These are phyloP conservation scores for Cryptococcus sp. DNA, from an alignment of 1,284 basidiomycete genomes.

Conservation along the genomic window DNA sequence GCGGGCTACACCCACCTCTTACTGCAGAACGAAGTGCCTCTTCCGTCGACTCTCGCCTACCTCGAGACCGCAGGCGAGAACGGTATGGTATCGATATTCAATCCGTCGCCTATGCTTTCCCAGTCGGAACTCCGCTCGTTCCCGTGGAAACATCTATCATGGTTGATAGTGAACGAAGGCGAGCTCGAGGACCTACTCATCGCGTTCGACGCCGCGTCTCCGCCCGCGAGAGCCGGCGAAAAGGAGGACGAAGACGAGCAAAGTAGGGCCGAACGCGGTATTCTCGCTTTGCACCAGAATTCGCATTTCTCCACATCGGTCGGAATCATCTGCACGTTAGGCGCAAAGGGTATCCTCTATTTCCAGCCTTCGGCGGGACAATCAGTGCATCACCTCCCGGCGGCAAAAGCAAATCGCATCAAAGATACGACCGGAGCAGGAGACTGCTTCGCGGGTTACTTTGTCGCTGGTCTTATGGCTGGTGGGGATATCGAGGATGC, in stretches of 20 bases:
- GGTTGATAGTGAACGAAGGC: slow-evolving; percentile 61
- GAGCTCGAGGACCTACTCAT: slow-evolving; percentile 48
- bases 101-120: slow-evolving; percentile 60
- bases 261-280: slow-evolving; percentile 9
- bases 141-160: slow-evolving; percentile 56
- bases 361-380: slow-evolving; percentile 15
- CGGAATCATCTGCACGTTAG: slow-evolving; percentile 45
- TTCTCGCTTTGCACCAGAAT: slow-evolving; percentile 20
- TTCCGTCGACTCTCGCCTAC: slow-evolving; percentile 55
- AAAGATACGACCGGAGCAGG: slow-evolving; percentile 55
- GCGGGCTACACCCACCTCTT: slow-evolving; percentile 55
- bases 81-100: slow-evolving; percentile 56
- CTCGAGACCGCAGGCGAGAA: slow-evolving; percentile 38
- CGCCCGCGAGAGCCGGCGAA: slow-evolving; percentile 1
- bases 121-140: slow-evolving; percentile 52
- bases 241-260: slow-evolving; percentile 8
- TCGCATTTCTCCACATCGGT: slow-evolving; percentile 20
- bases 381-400: slow-evolving; percentile 33
- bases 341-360: slow-evolving; percentile 45
- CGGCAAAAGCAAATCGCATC: slow-evolving; percentile 33
- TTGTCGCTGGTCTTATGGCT: slow-evolving; percentile 50
- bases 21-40: slow-evolving; percentile 63
- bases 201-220: slow-evolving; percentile 19
- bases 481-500: slow-evolving; percentile 32
- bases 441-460: slow-evolving; percentile 54